Evolutionary conservation across 257 asterid genomes (phyloP), one percentile per base, ranked within the genome.

Genomic region (Fraxinus pennsylvanica): DNA sequence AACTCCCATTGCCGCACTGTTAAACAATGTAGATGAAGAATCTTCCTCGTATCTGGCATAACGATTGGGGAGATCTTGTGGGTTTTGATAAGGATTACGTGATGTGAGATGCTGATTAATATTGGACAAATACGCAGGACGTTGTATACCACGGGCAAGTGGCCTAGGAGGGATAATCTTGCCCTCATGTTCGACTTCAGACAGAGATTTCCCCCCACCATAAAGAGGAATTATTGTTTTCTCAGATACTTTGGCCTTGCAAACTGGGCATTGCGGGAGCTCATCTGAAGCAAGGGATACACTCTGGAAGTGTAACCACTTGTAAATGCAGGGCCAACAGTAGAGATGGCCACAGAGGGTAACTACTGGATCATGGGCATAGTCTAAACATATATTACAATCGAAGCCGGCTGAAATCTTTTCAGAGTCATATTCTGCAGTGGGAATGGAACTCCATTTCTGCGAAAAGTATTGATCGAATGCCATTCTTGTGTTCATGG

Each of bases 311-410:
- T 71, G 54, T 21, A 85, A 45, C 89, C 89, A 85, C 41, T 81
- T 73, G 84, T 81, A 81, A 38, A 82, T 82, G 76, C 85, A 82
- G 21, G 82, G 79, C 85, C 85, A 82, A 63, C 85, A 81, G 36
- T 81, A 81, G 81, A 82, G 82, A 54, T 82, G 85, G 39, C 85
- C 85, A n/a, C 82, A 82, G 38, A 82, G 76, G 12, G 85, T 82
- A 4, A 82, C 82, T 3, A 82, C 85, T 1, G 82, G 85, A 29
- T 82, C 79, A 6, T 13, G 76, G 2, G 70, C 79, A 2, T 36
- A 38, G 12, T 82, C 85, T 2, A 82, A 59, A 71, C 85, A 82
- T 8, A 82, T 77, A 35, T 78, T 82, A 78, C 85, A 82, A 54
- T 82, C 82, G 21, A 82, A 82, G 68, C 72, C 27, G 3, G 77